A percentile compares a stretch with the other conserved stretches of the same genome.
Conservation (phyloP, 2,329 filamentous ascomycete genomes). For the Cladophialophora psammophila region DNA sequence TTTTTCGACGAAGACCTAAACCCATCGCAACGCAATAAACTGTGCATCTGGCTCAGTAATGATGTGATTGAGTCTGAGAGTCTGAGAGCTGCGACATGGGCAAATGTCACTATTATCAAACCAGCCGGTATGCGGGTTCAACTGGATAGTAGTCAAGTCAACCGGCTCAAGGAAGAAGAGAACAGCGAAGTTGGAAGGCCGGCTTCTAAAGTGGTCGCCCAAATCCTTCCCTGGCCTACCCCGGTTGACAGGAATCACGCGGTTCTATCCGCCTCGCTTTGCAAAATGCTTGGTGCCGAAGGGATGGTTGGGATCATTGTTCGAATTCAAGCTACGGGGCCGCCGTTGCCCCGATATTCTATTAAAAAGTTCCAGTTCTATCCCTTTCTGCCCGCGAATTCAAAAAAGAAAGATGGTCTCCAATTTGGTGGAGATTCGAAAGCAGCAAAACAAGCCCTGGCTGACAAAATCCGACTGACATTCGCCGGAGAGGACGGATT, state of each 20-base stretch:
- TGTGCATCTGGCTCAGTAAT: constrained; percentile 85
- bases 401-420: constrained; percentile 69
- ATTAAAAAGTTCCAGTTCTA: constrained; percentile 77
- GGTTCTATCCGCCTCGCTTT: constrained; percentile 79
- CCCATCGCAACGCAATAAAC: constrained; percentile 59
- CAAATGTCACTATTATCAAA: constrained; percentile 82
- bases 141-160: constrained; percentile 71
- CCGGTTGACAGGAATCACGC: constrained; percentile 81
- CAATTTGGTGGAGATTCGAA: constrained; percentile 90
- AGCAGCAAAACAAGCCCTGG: constrained; percentile 76
- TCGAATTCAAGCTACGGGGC: constrained; percentile 82
- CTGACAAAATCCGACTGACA: constrained; percentile 72
- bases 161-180: constrained; percentile 71
- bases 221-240: constrained; percentile 80
- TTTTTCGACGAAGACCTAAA: constrained; percentile 75
- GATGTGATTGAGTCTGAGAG: constrained; percentile 76
- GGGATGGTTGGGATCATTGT: constrained; percentile 85
- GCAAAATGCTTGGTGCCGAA: constrained; percentile 72
- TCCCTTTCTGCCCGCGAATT: constrained; percentile 71
- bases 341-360: constrained; percentile 71
- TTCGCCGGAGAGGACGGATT: constrained; percentile 66
- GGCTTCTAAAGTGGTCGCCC: constrained; percentile 75
- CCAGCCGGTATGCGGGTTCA: constrained; percentile 78
- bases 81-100: constrained; percentile 78
- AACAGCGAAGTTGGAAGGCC: constrained; percentile 63